phyloP scores from a whole-genome alignment of 2,329 filamentous ascomycete genomes.

The Pezicula carpinea region DNA sequence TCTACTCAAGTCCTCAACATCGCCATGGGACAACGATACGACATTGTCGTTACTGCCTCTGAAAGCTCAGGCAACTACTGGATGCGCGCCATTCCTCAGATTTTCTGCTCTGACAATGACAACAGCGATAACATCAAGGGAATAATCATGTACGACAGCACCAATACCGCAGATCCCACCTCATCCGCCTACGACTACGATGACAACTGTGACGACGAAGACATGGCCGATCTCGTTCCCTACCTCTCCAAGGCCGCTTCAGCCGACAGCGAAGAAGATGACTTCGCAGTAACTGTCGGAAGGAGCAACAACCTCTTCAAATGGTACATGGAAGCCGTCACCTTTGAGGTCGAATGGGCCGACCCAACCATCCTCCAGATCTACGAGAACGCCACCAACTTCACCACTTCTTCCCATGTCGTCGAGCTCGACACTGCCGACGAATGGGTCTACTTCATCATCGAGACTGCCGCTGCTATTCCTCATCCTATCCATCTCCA shows the following conservation, averaged over 20 bases:
- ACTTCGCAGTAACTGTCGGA: slow-evolving; percentile 17
- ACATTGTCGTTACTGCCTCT: slow-evolving; percentile 39
- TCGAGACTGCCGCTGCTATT: slow-evolving; percentile 1
- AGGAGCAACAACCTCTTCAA: slow-evolving; percentile 29
- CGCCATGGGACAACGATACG: slow-evolving; percentile 45
- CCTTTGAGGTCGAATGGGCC: slow-evolving; percentile 39
- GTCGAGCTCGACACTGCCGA: slow-evolving; percentile 9
- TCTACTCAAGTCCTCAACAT: slow-evolving; percentile 44
- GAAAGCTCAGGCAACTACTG: slow-evolving; percentile 41
- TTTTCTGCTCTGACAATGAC: slow-evolving; percentile 50
- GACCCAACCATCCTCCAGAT: slow-evolving; percentile 36
- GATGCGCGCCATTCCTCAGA: slow-evolving; percentile 50
- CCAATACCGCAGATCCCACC: slow-evolving; percentile 34
- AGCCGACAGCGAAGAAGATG: slow-evolving; percentile 2
- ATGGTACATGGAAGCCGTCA: slow-evolving; percentile 41
- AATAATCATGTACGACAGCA: slow-evolving; percentile 39
- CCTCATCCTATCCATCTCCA: slow-evolving; percentile 35
- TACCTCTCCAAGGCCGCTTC: slow-evolving; percentile 10
- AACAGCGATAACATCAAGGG: slow-evolving; percentile 43
- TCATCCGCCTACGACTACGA: slow-evolving; percentile 11
- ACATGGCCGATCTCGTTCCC: slow-evolving; percentile 14
- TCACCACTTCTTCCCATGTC: slow-evolving; percentile 4
- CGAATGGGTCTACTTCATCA: slow-evolving; percentile 11
- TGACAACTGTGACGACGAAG: slow-evolving; percentile 17
- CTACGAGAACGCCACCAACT: slow-evolving; percentile 13